Evolutionary conservation across 1,284 basidiomycete genomes (phyloP), one percentile per base, ranked within the genome.

Genomic region (Puccinia triticina): DNA sequence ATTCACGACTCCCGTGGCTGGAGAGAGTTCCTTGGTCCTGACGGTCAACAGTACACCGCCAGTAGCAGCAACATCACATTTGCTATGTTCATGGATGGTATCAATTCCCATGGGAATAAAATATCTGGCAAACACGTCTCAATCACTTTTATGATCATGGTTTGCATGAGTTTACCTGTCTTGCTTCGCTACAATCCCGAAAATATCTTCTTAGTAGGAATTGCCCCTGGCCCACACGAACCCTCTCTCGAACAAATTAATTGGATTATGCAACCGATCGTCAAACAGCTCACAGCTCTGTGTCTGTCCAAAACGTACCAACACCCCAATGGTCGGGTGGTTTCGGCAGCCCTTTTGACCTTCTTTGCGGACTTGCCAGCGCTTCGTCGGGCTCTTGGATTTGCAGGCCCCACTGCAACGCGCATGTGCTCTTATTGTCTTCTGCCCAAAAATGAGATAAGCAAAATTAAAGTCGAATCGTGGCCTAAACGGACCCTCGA

Each of bases 181-280:
- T 57, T 76, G 10, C 4, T 83, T 12, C 77, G 85, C 14, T 84
- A 83, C 48, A 32, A 59, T 23, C 66, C 76, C 1, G 72, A 85
- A 34, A 84, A 85, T 55, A 76, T 84, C 26, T 83, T 71, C 53
- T 50, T 85, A 4, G 77, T 84, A 21, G 86, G 86, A 2, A 84
- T 88, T 55, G 86, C 89, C 21, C 88, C 88, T 18, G 88, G 88
- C 12, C 88, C 87, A 2, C 83, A 84, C 12, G 87, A 88, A 78
- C 88, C 89, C 0, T 83, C 84, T 34, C 73, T 85, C 0, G 85
- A 85, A 12, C 61, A 85, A 23, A 76, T 87, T 34, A 88, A 88
- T 75, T 85, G 86, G 48, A 85, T 86, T 73, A 55, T 88, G 0
- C 16, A 53, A 23, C 86, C 85, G 1, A 50, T 88, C 2, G 84